Evolutionary conservation across 2,329 filamentous ascomycete genomes (phyloP).

Genomic region (Periconia macrospinosa): DNA sequence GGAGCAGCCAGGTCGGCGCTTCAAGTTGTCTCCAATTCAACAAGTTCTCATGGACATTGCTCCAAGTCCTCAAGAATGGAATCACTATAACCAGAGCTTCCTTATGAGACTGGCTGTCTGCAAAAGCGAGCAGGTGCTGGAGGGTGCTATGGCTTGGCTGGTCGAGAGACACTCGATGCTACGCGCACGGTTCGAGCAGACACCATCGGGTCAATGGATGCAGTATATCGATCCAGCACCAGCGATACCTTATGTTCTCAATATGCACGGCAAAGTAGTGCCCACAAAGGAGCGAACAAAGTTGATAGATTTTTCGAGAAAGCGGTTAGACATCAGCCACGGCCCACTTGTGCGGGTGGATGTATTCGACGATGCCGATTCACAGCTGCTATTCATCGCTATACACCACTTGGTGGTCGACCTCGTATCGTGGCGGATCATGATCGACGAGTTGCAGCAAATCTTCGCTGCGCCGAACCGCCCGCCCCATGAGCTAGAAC

Average conservation of each 20-base stretch:
- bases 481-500: background rate
- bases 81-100: constrained; percentile 42
- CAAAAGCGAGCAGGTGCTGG: constrained; percentile 21
- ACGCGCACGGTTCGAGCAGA: constrained; percentile 14
- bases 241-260: too few species aligned
- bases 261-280: too few species aligned
- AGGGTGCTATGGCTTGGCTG: constrained; percentile 15
- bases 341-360: background rate
- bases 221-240: background rate
- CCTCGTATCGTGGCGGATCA: constrained; percentile 47
- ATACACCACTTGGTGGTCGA: constrained; percentile 41
- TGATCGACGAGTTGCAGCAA: constrained; percentile 44
- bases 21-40: constrained; percentile 23
- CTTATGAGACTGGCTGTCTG: constrained; percentile 31
- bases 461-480: background rate
- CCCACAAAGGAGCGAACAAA: too few species aligned
- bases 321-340: background rate
- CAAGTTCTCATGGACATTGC: constrained; percentile 12
- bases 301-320: too few species aligned
- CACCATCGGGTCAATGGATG: background rate
- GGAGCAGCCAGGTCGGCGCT: constrained; percentile 8
- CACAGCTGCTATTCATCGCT: constrained; percentile 20
- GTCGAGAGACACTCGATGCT: constrained; percentile 21
- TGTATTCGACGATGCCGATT: background rate
- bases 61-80: background rate